Evolutionary conservation across 306 rosid genomes (phyloP).

Genomic region (Morella rubra): DNA sequence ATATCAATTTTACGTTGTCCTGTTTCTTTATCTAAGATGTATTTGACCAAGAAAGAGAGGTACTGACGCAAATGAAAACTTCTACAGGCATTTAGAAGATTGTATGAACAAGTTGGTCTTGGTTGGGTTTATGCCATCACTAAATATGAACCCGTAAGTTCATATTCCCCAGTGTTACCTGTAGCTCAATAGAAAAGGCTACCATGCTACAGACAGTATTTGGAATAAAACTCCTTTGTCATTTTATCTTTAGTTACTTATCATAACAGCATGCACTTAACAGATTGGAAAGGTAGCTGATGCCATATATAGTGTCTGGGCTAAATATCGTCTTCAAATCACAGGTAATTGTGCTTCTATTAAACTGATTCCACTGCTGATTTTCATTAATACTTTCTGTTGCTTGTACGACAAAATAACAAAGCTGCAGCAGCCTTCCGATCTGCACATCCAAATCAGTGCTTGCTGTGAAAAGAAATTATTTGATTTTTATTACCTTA

Average conservation of each 20-base stretch:
- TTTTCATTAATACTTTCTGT: too few species aligned
- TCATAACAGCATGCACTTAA: slow-evolving; percentile 19
- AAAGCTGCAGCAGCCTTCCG: neutral
- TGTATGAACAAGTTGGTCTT: slow-evolving; percentile 82
- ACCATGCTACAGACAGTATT: slow-evolving; percentile 5
- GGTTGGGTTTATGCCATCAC: slow-evolving; percentile 95
- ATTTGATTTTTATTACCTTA: neutral
- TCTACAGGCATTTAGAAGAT: slow-evolving; percentile 78
- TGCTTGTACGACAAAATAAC: too few species aligned
- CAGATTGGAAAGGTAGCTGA: slow-evolving; percentile 73
- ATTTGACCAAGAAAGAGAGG: slow-evolving; percentile 7
- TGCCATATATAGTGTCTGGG: slow-evolving; percentile 77
- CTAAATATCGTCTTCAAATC: slow-evolving; percentile 81
- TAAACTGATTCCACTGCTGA: too few species aligned
- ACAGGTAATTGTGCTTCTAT: slow-evolving; percentile 48
- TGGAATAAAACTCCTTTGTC: slow-evolving; percentile 9
- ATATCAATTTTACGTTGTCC: neutral
- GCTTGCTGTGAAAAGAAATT: neutral
- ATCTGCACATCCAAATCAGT: neutral
- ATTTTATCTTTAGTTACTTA: slow-evolving; percentile 17
- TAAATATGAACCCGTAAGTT: slow-evolving; percentile 76
- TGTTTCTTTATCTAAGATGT: slow-evolving; percentile 2
- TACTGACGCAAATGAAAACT: slow-evolving; percentile 11
- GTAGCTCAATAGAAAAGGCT: slow-evolving; percentile 7
- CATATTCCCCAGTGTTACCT: slow-evolving; percentile 11